Conservation (phyloP, 768 basidiomycete genomes). For the Rhodosporidiobolus odoratus region DNA sequence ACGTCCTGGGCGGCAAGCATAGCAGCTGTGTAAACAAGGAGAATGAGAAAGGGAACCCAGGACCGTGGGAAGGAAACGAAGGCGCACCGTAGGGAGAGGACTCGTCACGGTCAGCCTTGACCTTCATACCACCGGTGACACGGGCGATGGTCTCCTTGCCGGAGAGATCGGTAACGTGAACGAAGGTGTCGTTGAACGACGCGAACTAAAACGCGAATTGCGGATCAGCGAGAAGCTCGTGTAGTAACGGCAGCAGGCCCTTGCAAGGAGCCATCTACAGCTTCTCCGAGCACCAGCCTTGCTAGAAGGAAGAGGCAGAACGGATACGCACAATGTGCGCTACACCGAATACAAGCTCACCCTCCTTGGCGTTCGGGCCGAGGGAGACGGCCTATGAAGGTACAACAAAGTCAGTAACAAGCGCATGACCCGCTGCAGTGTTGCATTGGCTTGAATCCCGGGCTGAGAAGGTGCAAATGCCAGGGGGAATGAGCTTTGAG, state of each 20-base stretch:
- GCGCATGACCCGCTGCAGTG: not conserved
- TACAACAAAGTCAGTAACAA: not conserved
- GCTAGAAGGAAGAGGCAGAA: not conserved
- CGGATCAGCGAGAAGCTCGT: too few species aligned
- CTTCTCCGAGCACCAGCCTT: not conserved
- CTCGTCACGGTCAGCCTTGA: slow-evolving; percentile 99
- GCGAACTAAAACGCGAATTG: too few species aligned
- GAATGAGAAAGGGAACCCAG: too few species aligned
- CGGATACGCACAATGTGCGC: slow-evolving; percentile 70
- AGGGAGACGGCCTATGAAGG: not conserved
- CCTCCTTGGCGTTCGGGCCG: slow-evolving; percentile 92
- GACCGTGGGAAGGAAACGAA: slow-evolving; percentile 11
- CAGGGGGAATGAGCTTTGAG: not conserved
- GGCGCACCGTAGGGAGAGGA: slow-evolving; percentile 57
- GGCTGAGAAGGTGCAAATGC: too few species aligned
- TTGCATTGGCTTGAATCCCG: too few species aligned
- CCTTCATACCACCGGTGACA: slow-evolving; percentile 99
- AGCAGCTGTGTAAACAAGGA: not conserved
- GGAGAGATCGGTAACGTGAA: slow-evolving; percentile 96
- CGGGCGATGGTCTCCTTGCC: slow-evolving; percentile 99
- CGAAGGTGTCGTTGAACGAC: slow-evolving; percentile 99
- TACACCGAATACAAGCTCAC: slow-evolving; percentile 94
- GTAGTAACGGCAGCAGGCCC: too few species aligned
- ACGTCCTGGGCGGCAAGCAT: slow-evolving; percentile 56
- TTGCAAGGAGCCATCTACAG: too few species aligned